Conservation (phyloP, 257 asterid genomes). For the Nicotiana benthamiana region DNA sequence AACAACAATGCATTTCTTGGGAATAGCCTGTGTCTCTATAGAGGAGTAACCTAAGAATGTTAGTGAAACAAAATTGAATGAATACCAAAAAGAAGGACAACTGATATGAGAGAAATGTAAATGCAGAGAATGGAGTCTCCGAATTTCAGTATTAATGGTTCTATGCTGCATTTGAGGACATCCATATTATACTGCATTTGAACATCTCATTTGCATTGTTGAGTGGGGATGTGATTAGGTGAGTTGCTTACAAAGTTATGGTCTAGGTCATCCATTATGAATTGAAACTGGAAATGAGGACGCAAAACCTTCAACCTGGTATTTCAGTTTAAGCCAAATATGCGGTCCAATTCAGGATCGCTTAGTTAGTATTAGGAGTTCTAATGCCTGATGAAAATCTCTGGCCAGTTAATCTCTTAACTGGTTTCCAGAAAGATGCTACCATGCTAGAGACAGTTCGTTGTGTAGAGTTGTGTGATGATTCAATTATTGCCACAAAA, state of each 20-base stretch:
- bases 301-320: background rate
- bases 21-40: background rate
- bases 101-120: background rate
- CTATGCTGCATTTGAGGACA: background rate
- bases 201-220: background rate
- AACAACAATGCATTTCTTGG: background rate
- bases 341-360: background rate
- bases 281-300: background rate
- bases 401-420: background rate
- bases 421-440: background rate
- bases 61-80: background rate
- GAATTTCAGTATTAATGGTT: background rate
- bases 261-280: background rate
- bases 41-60: background rate
- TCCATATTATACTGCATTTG: too few relatives aligned
- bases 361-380: background rate
- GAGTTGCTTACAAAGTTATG: background rate
- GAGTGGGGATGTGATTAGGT: background rate
- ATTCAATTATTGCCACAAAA: background rate
- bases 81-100: background rate
- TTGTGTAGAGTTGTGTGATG: background rate
- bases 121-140: background rate
- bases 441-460: background rate
- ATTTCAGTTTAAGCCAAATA: background rate
- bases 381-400: background rate